These are phyloP conservation scores for Monosporascus sp. DNA, from an alignment of 2,329 filamentous ascomycete species.

Conservation along the genomic window DNA sequence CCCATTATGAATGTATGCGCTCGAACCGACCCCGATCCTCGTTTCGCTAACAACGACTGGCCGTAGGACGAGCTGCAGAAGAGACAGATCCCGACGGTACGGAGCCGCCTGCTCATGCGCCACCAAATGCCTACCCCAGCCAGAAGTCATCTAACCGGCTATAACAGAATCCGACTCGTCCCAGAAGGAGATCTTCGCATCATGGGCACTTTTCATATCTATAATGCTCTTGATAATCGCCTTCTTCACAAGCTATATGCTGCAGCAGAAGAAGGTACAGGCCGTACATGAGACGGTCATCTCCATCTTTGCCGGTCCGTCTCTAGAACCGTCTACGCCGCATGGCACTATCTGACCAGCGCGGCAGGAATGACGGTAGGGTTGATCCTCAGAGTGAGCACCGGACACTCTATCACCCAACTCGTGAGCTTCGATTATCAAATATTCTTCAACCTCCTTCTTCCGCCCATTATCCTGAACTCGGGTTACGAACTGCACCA, in stretches of 20 bases:
- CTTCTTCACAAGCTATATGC: conserved; percentile 93
- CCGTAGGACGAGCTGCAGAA: conserved; percentile 37
- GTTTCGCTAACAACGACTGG: conserved; percentile 12
- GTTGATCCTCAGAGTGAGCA: conserved; percentile 75
- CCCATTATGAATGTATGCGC: background rate
- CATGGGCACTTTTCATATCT: conserved; percentile 95
- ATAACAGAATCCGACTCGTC: conserved; percentile 68
- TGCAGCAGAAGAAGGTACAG: conserved; percentile 95
- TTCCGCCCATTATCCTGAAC: conserved; percentile 96
- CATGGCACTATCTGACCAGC: conserved; percentile 4
- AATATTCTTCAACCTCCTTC: conserved; percentile 97
- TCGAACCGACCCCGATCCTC: background rate
- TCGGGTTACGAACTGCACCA: conserved; percentile 97
- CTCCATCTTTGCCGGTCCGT: conserved; percentile 86
- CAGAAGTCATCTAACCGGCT: conserved; percentile 14
- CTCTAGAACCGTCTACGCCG: conserved; percentile 1
- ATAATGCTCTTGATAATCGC: conserved; percentile 91
- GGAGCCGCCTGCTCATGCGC: conserved; percentile 10
- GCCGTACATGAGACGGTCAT: conserved; percentile 97
- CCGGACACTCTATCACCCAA: conserved; percentile 78
- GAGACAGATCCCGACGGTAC: conserved; percentile 44
- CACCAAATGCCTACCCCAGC: conserved; percentile 1
- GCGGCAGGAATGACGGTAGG: conserved; percentile 85
- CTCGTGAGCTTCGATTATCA: conserved; percentile 97
- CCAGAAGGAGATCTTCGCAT: conserved; percentile 90